Evolutionary conservation across 495 filamentous ascomycete genomes (phyloP), one percentile per base, ranked within the genome.

Genomic region (Penicillium ochrochloron): DNA sequence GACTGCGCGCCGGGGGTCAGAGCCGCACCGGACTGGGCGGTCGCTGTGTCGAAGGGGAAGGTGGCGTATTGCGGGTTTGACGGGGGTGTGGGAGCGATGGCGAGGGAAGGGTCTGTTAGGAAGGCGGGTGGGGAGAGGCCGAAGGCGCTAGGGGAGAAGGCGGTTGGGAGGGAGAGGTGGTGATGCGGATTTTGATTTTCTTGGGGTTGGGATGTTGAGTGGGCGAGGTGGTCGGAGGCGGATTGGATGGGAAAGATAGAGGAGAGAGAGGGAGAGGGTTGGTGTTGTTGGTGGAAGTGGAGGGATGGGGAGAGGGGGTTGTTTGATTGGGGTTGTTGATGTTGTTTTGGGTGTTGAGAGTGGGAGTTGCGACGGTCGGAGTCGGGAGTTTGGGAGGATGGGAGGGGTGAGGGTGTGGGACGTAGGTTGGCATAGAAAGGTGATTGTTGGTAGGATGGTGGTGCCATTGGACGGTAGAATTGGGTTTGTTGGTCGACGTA

Each of bases 11-110:
- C 76, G 4, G 79, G 80, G 0, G 78, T 80, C 3, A 74, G 52
- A 7, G 71, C 78, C 0, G 70, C 63, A 1, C 50, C 54, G 0
- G 57, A 44, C 35, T 67, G 63, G 12, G 33, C 34, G 1, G 54
- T 23, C 54, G 73, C 54, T 57, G 73, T 55, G 57, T 81, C 77
- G 66, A 82, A 81, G 55, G 78, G 77, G 63, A 80, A 82, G 5
- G 74, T 80, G 4, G 80, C 78, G 64, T 81, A 80, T 62, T 80
- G 77, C 1, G 76, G 73, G 39, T 78, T 77, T 25, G 73, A 66
- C 2, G 76, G 67, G 17, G 76, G 73, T 3, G 77, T 75, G 39
- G 76, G 74, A 19, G 70, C 71, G 57, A 76, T 70, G 48, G 66
- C 71, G 15, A 75, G 62, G 3, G 63, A 57, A 6, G 64, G 27